Base-by-base conservation (phyloP, 768 basidiomycete species). In the Tylopilus felleus region DNA sequence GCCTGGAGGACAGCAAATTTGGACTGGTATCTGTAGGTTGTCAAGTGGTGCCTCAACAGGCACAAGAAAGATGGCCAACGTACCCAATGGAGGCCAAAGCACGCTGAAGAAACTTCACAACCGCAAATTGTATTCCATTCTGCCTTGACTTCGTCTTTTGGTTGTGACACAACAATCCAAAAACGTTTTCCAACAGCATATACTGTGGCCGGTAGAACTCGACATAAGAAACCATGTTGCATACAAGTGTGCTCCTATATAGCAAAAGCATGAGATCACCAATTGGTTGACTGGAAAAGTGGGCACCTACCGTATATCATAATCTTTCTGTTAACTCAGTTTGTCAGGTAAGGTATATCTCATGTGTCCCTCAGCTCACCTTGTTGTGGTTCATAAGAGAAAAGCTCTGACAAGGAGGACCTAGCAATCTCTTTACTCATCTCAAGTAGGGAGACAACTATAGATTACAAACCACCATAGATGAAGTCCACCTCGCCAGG, bases 401-500 rank as follows among this genome's bases (percentile, higher is more conserved):
- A 59, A 88, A 90, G 3, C 83, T 79, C 58, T 90, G 89, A 60
- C 88, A 90, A 13, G 88, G 88, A 4, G 88, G 86, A 4, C 88
- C 88, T 88, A 52, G 8, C 3, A 47, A 57, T 33, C 8, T 40
- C 5, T 33, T 53, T 44, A 54, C 23, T 51, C 40, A 31, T 38
- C 19, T 16, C 31, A 42, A 27, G 38, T 28, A 48, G 12, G 4
- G n/a, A 48, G 25, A 47, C 17, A 48, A 46, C 7, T 13, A 13
- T 46, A 17, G 51, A 59, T 39, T 17, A 68, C 78, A 44, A 70
- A 85, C 87, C 86, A 54, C 88, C 86, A 67, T 78, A 86, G n/a
- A 90, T 80, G 51, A 90, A 79, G 58, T 88, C 85, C 3, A 88
- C 79, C 14, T 82, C 80, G 5, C 77, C 79, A 36, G 74, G 78